Base-by-base conservation (phyloP, 1,139 yeast genomes). In the Geotrichum restrictum region DNA sequence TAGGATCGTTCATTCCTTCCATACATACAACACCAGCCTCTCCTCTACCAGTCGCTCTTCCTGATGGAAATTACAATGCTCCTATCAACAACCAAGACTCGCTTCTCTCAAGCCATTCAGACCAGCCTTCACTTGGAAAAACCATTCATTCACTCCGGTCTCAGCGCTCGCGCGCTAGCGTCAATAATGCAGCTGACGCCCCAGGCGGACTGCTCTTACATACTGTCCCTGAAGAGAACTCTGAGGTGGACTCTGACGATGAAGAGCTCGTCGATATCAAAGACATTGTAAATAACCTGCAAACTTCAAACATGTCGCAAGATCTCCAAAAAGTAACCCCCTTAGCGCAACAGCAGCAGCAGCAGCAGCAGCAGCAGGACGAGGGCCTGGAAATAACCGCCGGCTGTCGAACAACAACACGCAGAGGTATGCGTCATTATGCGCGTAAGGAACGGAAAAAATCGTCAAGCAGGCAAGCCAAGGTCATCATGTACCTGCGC, bases 181-280 rank as follows among this genome's bases (percentile, higher is more conserved):
- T n/a, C n/a, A n/a, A n/a, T n/a, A n/a, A n/a, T n/a, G n/a, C n/a
- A n/a, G n/a, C n/a, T n/a, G n/a, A n/a, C n/a, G n/a, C n/a, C n/a
- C n/a, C n/a, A n/a, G n/a, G n/a, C 27, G 50, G 53, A 3, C 40
- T 53, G 29, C 45, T 45, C 33, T 34, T 56, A 32, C 24, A 48
- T 27, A 27, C 49, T 18, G 49, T 52, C 42, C 50, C 42, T 27
- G 49, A 52, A 24, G 41, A 37, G 47, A 36, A 54, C n/a, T 37
- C 41, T 43, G 24, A 33, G 29, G n/a, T 54, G 24, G 40, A 50
- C 37, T 14, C 51, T 19, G 27, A 56, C 16, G 69, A 65, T 19
- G 64, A 62, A 6, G 62, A 53, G 7, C 45, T 59, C 32, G 61
- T 62, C n/a, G 70, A 66, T 36, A 59, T 69, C 33, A 60, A 62